Conservation (phyloP, 2,329 filamentous ascomycete genomes). For the Botrytis medusae region DNA sequence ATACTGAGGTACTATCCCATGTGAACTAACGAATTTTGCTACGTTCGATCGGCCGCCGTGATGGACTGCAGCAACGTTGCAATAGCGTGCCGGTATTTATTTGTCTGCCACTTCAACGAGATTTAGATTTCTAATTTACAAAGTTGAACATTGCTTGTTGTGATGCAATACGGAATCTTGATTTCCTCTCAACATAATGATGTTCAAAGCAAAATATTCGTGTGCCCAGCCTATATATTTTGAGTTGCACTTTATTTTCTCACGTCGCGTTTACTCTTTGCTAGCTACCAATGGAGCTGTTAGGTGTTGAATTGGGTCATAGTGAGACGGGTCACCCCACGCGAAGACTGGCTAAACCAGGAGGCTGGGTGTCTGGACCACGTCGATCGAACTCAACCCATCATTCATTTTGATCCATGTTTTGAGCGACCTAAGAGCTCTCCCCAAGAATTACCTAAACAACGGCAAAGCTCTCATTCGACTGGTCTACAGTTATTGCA, state of each 20-base stretch:
- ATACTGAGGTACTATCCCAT: conserved; percentile 3
- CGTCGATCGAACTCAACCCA: conserved; percentile 12
- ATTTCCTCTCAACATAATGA: background rate
- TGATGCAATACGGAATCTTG: conserved; percentile 6
- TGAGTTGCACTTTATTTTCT: conserved; percentile 1
- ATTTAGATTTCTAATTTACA: conserved; percentile 3
- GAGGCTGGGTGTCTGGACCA: conserved; percentile 18
- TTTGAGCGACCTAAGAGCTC: background rate
- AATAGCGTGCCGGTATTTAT: conserved; percentile 17
- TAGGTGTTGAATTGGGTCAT: background rate
- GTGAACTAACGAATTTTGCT: conserved; percentile 7
- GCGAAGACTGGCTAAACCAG: conserved; percentile 6
- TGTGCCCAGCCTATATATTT: conserved; percentile 4
- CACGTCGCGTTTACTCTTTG: background rate
- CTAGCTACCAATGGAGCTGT: background rate
- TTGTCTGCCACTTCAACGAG: background rate
- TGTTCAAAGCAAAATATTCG: conserved; percentile 5
- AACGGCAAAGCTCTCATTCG: background rate
- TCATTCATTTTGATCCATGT: conserved; percentile 9
- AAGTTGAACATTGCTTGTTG: conserved; percentile 1
- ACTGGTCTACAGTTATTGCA: background rate
- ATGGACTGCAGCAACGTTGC: conserved; percentile 21
- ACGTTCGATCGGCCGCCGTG: conserved; percentile 5
- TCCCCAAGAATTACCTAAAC: background rate
- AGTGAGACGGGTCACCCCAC: background rate